Conservation (phyloP, 176 grass and related monocot genomes). For the Pharus latifolius region DNA sequence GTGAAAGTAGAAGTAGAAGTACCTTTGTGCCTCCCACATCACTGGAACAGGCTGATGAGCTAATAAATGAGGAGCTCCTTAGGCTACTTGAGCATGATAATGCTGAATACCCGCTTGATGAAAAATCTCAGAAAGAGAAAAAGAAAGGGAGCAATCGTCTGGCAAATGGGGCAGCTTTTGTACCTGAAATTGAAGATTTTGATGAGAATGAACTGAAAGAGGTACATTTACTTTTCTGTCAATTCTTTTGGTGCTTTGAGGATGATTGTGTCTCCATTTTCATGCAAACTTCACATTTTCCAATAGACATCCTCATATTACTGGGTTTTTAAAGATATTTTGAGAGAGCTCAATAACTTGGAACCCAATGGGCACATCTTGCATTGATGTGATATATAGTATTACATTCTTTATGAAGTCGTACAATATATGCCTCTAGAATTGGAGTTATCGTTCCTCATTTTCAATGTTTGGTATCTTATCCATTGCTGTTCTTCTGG, state of each 20-base stretch:
- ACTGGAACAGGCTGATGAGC: slow-evolving; percentile 78
- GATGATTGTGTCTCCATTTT: background rate
- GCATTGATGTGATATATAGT: background rate
- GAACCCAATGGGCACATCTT: background rate
- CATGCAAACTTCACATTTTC: background rate
- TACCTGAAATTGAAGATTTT: slow-evolving; percentile 86
- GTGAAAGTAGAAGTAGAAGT: slow-evolving; percentile 58
- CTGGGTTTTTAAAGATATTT: background rate
- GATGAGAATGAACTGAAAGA: slow-evolving; percentile 59
- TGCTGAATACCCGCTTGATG: slow-evolving; percentile 81
- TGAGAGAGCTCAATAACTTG: background rate
- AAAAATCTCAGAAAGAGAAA: slow-evolving; percentile 56
- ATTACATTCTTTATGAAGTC: too few relatives aligned
- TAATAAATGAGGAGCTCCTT: slow-evolving; percentile 72
- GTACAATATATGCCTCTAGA: too few relatives aligned
- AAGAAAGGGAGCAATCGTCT: slow-evolving; percentile 47
- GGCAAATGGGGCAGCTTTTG: slow-evolving; percentile 20
- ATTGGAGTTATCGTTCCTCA: background rate
- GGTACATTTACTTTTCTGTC: slow-evolving; percentile 18
- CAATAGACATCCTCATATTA: background rate
- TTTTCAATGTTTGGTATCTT: background rate
- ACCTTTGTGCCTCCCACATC: slow-evolving; percentile 79
- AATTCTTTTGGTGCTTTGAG: background rate
- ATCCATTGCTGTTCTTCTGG: background rate
- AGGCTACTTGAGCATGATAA: slow-evolving; percentile 74